Base-by-base conservation (phyloP, 176 grass and related monocot genomes). In the Aegilops tauschii region DNA sequence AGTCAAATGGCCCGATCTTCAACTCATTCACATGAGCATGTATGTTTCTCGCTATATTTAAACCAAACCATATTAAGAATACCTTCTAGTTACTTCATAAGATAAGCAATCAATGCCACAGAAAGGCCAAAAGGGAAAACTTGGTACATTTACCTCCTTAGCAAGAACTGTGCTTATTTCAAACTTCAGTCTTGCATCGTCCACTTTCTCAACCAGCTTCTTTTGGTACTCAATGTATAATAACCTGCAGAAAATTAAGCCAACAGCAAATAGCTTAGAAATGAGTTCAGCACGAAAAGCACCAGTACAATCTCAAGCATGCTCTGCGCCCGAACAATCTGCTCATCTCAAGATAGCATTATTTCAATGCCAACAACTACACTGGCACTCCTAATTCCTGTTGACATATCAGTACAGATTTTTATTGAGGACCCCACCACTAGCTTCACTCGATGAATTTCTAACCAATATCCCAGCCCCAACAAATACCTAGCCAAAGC, bases 81-180 rank as follows among this genome's bases (percentile, higher is more conserved):
- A 36, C 54, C 30, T 84, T 87, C 29, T 77, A 70, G n/a, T 54
- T 70, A 37, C 27, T 40, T 36, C 30, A 70, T 61, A 75, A 30
- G 47, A 84, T 28, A 37, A 20, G 36, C 18, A 17, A 16, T 34
- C 37, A 63, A 52, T 64, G 35, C 1, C 63, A 84, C 62, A 35
- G 16, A 62, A 87, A 50, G 50, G 20, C 5, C 23, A 88, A 14
- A 17, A 36, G 67, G 45, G 29, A 25, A 45, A n/a, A 45, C 28
- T 6, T 32, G 69, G 79, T 39, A 21, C 7, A 54, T 84, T 84
- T 92, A 98, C 96, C 96, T 98, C 91, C 78, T 86, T 92, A 13
- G 90, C 90, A 67, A 94, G 93, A 89, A 96, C 87, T n/a, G 96
- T 98, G 85, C 85, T 94, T 59, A 98, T 81, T 70, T 98, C 96